A percentile compares a stretch with the other conserved stretches of the same genome.
These are phyloP conservation scores for Phylloporus scabripes DNA, from an alignment of 768 basidiomycete species.

Conservation along the genomic window DNA sequence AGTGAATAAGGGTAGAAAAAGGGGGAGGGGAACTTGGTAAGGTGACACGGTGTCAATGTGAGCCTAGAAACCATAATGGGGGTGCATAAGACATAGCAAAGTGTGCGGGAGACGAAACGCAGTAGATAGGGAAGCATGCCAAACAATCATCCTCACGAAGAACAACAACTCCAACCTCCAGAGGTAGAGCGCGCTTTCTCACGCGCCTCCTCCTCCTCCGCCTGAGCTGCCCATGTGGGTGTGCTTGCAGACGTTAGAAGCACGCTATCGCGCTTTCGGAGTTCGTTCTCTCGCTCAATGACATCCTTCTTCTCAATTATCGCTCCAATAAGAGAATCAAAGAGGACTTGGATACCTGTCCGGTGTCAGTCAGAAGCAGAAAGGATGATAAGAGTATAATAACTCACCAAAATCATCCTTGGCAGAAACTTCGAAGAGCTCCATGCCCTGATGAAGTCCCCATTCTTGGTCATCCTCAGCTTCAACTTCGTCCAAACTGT, in stretches of 20 bases:
- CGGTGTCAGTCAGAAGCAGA: conserved; percentile 9
- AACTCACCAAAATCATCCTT: conserved; percentile 74
- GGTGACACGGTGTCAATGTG: conserved; percentile 20
- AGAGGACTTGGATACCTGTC: conserved; percentile 74
- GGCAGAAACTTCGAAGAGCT: conserved; percentile 86
- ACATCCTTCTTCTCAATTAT: conserved; percentile 74
- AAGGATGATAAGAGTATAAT: background rate
- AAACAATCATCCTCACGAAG: conserved; percentile 30
- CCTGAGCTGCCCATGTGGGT: conserved; percentile 74
- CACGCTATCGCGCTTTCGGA: conserved; percentile 80
- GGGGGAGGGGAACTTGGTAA: conserved; percentile 10
- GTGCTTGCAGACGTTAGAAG: conserved; percentile 58
- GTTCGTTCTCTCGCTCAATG: conserved; percentile 77
- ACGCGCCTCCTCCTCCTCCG: conserved; percentile 72
- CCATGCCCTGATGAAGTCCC: conserved; percentile 79
- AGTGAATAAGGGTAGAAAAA: conserved; percentile 28
- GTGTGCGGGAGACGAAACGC: conserved; percentile 11
- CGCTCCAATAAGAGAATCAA: conserved; percentile 70
- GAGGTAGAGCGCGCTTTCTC: conserved; percentile 43
- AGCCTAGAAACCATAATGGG: conserved; percentile 19
- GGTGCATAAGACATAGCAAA: conserved; percentile 28
- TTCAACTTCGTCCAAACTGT: conserved; percentile 63
- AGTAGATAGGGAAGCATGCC: conserved; percentile 20
- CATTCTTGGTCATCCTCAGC: conserved; percentile 54
- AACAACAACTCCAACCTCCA: conserved; percentile 67